phyloP scores from a whole-genome alignment of 192 early-diverging fungal species.

The Linnemannia exigua region DNA sequence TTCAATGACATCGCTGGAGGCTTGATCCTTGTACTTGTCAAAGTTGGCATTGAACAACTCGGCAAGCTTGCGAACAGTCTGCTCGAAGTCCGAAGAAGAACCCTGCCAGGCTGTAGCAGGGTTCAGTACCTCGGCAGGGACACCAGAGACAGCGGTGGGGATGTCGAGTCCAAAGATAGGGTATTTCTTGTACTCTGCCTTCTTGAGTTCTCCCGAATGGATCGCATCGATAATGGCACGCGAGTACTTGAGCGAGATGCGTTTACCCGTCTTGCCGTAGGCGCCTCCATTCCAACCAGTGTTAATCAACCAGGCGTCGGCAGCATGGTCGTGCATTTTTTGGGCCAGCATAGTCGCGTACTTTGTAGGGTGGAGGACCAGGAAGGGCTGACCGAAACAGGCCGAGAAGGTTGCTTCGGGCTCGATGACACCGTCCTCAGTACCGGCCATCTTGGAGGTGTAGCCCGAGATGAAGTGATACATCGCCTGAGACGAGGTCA shows the following conservation, averaged over 20 bases:
- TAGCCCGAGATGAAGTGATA: conserved; percentile 98
- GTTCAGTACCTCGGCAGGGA: conserved; percentile 90
- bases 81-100: conserved; percentile 69
- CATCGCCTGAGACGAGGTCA: conserved; percentile 89
- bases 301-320: conserved; percentile 95
- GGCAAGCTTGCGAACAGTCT: conserved; percentile 81
- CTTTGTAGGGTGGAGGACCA: conserved; percentile 94
- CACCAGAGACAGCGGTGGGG: conserved; percentile 79
- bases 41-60: conserved; percentile 91
- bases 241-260: conserved; percentile 95
- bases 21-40: conserved; percentile 78
- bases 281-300: conserved; percentile 97
- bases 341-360: conserved; percentile 96
- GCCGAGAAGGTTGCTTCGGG: conserved; percentile 92
- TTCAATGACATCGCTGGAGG: conserved; percentile 72
- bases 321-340: conserved; percentile 88
- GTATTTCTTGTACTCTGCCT: conserved; percentile 86
- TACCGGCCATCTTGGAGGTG: conserved; percentile 97
- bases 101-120: conserved; percentile 89
- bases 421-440: conserved; percentile 92
- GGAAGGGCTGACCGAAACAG: conserved; percentile 94
- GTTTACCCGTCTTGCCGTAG: conserved; percentile 85
- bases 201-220: conserved; percentile 90
- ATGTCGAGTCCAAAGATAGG: conserved; percentile 90
- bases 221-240: conserved; percentile 97